Base-by-base conservation (phyloP, 2,329 filamentous ascomycete genomes). In the Fusarium denticulatum region DNA sequence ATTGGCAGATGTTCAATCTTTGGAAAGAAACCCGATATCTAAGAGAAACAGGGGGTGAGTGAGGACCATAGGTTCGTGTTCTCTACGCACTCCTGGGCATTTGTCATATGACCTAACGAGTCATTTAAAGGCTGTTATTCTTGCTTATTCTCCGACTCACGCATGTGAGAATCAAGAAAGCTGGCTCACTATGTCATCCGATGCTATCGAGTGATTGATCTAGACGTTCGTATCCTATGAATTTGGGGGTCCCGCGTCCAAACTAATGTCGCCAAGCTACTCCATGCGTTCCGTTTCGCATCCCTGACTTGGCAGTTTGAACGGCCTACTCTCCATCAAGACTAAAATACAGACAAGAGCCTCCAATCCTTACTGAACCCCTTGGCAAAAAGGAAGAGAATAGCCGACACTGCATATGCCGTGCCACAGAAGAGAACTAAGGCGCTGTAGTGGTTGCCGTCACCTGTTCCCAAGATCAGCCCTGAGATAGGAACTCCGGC, bases 241-340 rank as follows among this genome's bases (percentile, higher is more conserved):
- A 3, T 0, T 8, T 11, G 9, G 1, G 10, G 1, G 15, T 15
- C 22, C 13, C 14, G 7, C 2, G 3, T 18, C 1, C 22, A 15
- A 28, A 6, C 6, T 8, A 13, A 2, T 28, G 1, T 2, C 28
- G 0, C 11, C 11, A 22, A 11, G 9, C 4, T 15, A 1, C 16
- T 8, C 4, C 16, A 26, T 16, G 24, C 5, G 9, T 28, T 15
- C 12, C 5, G 34, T 16, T 14, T 34, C 34, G 3, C 7, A 8
- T 34, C 8, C 14, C 34, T 36, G 34, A 8, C 4, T 24, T 6
- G 6, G 4, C 9, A 22, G 9, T 7, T 2, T 15, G 0, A 15
- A 2, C 4, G 6, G 9, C 3, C 6, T 3, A 6, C 18, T 22
- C 1, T 28, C 5, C 28, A 15, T 10, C 7, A 11, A 5, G 1